Base-by-base conservation (phyloP, 148 eudicot species). In the Chenopodium suecicum region DNA sequence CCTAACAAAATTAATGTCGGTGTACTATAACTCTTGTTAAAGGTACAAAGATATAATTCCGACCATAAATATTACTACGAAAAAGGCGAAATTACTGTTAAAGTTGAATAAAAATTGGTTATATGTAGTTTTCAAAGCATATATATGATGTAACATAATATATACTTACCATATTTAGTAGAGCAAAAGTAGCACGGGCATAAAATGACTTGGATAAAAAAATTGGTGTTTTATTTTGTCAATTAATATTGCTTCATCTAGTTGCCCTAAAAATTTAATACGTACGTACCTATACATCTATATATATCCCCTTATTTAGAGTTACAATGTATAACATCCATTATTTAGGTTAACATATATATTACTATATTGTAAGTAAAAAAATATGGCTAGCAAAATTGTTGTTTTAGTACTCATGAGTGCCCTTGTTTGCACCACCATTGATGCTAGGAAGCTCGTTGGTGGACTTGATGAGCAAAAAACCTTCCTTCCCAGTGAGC, bases 371-470 rank as follows among this genome's bases (percentile, higher is more conserved):
- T 19, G 4, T 27, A 66, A 72, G 60, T n/a, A 32, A 14, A 66
- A 14, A 66, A 75, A 31, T 62, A 83, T 87, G 85, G 47, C 65
- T 64, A 27, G 65, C 12, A 81, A 79, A 68, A 50, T 85, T 78
- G 78, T 73, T 16, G 31, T 83, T 34, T 56, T 87, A 5, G 81
- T 85, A 78, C 78, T 87, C 50, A 62, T 85, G 29, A 76, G 82
- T 78, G 83, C 81, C 7, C 78, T 87, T 23, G 20, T 74, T 78
- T 65, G 84, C 84, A 75, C 76, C 69, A 73, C 74, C 52, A 78
- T 58, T 74, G 81, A 75, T 78, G 88, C 85, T 50, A 83, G 89
- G 90, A 86, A 73, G 80, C 79, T 86, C n/a, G 41, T 41, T 34
- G 79, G 76, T 63, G 84, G 78, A 70, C 60, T 84, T 50, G 77